Evolutionary conservation across 2,329 filamentous ascomycete species (phyloP), one percentile per base, ranked within the genome.

Genomic region (Botrytis elliptica): DNA sequence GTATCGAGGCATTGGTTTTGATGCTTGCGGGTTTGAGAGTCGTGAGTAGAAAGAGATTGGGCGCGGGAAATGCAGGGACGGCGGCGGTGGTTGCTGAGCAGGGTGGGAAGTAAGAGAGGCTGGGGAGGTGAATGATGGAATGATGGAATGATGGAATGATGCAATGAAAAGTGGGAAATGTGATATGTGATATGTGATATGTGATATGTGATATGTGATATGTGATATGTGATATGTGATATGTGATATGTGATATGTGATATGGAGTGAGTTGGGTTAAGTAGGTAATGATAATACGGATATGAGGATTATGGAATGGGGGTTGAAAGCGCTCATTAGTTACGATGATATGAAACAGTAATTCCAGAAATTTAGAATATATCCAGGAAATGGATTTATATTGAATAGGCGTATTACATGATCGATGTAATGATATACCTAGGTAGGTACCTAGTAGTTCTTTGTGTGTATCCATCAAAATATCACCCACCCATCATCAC

Each of bases 1-100:
- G 87, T 0, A 71, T 89, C 18, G 86, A 88, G 76, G 85, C 83
- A 1, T 76, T 89, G 33, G 81, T 88, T 70, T 79, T 91, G 81
- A 75, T 90, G 62, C 71, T 88, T 12, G 88, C 86, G 75, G 89
- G 89, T 0, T 85, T 89, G 76, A 86, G 87, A 74, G 79, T 91
- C n/a, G 85, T 88, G 6, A 88, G 84, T 77, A 90, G 88, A 83
- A 86, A 84, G 82, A 81, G 80, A 46, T 76, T 85, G 46, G 78
- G 25, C 3, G 36, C 18, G 40, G 49, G 16, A 4, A 55, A 33
- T 44, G n/a, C 3, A 7, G 65, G 63, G 16, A 29, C 3, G 16
- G 38, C 1, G 1, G 57, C 20, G 25, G 33, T 9, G n/a, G 38
- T 10, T 29, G 65, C 16, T 33, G 46, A 57, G 12, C 20, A 33